phyloP scores from a whole-genome alignment of 202 grass and related monocot genomes.

The Thinopyrum obtusiflorum region DNA sequence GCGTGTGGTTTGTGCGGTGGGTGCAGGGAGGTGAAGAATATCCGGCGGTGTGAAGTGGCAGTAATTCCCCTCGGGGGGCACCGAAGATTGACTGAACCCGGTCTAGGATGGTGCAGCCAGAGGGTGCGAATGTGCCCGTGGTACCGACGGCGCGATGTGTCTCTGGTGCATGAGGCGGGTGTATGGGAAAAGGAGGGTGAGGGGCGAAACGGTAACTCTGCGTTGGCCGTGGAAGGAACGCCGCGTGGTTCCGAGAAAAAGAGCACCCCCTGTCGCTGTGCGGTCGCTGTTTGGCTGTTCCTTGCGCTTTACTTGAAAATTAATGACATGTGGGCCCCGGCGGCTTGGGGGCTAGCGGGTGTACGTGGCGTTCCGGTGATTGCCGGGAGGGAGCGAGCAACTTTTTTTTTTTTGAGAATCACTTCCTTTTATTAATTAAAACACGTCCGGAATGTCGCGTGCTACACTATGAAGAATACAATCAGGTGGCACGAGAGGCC shows the following conservation, averaged over 20 bases:
- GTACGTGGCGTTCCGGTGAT: neutral
- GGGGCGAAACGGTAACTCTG: constrained; percentile 29
- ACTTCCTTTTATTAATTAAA: too few relatives aligned
- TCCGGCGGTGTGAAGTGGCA: neutral
- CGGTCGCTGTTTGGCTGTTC: constrained; percentile 22
- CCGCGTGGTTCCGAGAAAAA: constrained; percentile 21
- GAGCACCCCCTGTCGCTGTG: constrained; percentile 4
- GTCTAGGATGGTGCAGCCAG: neutral
- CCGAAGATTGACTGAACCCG: neutral
- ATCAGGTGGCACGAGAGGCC: too few relatives aligned
- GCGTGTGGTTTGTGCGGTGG: neutral
- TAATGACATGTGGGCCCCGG: neutral
- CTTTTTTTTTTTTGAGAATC: too few relatives aligned
- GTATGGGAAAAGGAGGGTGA: neutral
- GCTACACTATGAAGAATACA: too few relatives aligned
- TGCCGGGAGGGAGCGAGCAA: neutral
- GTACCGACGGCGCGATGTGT: neutral
- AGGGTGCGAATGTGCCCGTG: fast-evolving
- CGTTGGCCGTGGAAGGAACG: neutral
- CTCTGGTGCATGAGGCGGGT: neutral
- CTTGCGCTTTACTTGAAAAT: neutral
- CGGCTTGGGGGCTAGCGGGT: fast-evolving
- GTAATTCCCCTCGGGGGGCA: neutral
- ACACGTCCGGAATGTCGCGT: too few relatives aligned
- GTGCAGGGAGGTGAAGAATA: neutral